These are phyloP conservation scores for Xylaria sp. DNA, from an alignment of 2,329 filamentous ascomycete genomes.

Conservation along the genomic window DNA sequence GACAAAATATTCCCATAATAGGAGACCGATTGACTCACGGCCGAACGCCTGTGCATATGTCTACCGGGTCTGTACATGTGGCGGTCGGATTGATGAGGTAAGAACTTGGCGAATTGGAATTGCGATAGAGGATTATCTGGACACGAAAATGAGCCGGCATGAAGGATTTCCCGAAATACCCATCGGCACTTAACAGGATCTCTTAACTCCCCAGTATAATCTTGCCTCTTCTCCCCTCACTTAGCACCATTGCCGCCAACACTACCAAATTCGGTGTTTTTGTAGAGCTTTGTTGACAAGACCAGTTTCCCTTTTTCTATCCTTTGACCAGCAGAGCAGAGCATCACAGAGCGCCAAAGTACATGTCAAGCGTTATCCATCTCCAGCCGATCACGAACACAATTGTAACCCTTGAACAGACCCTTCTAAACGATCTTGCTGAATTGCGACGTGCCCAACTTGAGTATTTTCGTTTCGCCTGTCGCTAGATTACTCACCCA, in stretches of 20 bases:
- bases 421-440: slow-evolving; percentile 26
- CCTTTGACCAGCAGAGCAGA: slow-evolving; percentile 28
- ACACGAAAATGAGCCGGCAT: slow-evolving; percentile 17
- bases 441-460: slow-evolving; percentile 35
- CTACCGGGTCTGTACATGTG: neutral
- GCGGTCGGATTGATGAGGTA: slow-evolving; percentile 4
- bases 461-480: slow-evolving; percentile 33
- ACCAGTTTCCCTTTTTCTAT: slow-evolving; percentile 39
- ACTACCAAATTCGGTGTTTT: slow-evolving; percentile 18
- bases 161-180: slow-evolving; percentile 1
- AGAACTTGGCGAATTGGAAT: slow-evolving; percentile 9
- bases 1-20: neutral
- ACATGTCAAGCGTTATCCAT: slow-evolving; percentile 21
- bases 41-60: slow-evolving; percentile 5
- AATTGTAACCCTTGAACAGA: slow-evolving; percentile 19
- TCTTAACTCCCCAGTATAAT: neutral
- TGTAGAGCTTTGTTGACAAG: slow-evolving; percentile 23
- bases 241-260: slow-evolving; percentile 11
- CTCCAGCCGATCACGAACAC: slow-evolving; percentile 26
- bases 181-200: slow-evolving; percentile 10
- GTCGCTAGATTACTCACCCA: slow-evolving; percentile 28
- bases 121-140: slow-evolving; percentile 7
- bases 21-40: slow-evolving; percentile 24
- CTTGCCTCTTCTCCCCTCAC: slow-evolving; percentile 12
- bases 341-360: slow-evolving; percentile 32